Evolutionary conservation across 805 yeast species (phyloP).

Genomic region (Candida stauntonica): DNA sequence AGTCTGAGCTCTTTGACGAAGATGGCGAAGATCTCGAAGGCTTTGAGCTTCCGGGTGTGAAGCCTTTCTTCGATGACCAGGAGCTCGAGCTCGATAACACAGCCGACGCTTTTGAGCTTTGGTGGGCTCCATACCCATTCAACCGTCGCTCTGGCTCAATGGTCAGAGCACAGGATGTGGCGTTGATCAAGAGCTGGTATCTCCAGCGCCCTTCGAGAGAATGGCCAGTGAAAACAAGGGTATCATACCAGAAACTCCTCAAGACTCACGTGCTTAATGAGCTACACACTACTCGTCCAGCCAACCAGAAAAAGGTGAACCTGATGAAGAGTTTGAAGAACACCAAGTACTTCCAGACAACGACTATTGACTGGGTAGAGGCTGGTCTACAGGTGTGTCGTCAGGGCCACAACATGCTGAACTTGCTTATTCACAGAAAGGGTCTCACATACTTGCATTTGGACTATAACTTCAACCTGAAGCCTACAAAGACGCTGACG

Average conservation of each 20-base stretch:
- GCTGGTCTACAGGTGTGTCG: conserved; percentile 92
- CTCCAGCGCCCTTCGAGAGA: conserved; percentile 56
- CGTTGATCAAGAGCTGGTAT: conserved; percentile 81
- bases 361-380: conserved; percentile 96
- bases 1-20: conserved; percentile 22
- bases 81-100: conserved; percentile 43
- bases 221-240: conserved; percentile 70
- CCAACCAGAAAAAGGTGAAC: conserved; percentile 47
- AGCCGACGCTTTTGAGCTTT: conserved; percentile 58
- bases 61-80: conserved; percentile 49
- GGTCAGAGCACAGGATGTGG: conserved; percentile 85
- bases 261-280: conserved; percentile 72
- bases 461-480: conserved; percentile 92
- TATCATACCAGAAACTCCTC: conserved; percentile 86
- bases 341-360: conserved; percentile 88
- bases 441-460: conserved; percentile 90
- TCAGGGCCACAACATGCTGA: conserved; percentile 93
- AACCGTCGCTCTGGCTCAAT: conserved; percentile 67
- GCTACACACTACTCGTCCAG: conserved; percentile 45
- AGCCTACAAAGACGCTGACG: conserved; percentile 93
- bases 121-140: conserved; percentile 84
- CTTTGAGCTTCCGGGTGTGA: conserved; percentile 40
- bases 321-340: conserved; percentile 61
- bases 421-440: conserved; percentile 80
- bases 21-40: conserved; percentile 36